Evolutionary conservation across 345 rosid species (phyloP).

Genomic region (Hypericum androsaemum): DNA sequence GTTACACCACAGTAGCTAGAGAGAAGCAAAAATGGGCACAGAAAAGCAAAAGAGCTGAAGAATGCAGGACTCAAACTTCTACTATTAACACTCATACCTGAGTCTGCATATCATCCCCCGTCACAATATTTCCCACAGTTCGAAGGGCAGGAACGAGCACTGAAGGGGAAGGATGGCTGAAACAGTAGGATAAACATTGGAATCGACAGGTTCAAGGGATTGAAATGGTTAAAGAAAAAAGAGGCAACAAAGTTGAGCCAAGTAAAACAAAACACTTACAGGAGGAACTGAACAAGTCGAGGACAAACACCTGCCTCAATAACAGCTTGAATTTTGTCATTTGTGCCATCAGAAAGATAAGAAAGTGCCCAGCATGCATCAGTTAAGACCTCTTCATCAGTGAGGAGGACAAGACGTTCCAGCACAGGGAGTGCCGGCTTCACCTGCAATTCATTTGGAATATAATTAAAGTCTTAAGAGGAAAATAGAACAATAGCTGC

Average conservation of each 20-base stretch:
- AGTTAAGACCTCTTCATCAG: conserved; percentile 23
- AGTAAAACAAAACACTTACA: conserved; percentile 10
- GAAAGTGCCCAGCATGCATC: conserved; percentile 28
- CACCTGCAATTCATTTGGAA: conserved; percentile 6
- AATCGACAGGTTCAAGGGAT: background rate
- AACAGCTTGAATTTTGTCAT: conserved; percentile 27
- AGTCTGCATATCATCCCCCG: conserved; percentile 23
- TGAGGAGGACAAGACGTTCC: conserved; percentile 19
- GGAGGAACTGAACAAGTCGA: conserved; percentile 19
- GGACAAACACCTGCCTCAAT: conserved; percentile 20
- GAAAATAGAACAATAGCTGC: background rate
- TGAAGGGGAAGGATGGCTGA: conserved; percentile 21
- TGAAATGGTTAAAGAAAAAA: background rate
- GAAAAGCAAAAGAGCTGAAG: too few species aligned
- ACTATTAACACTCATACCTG: conserved; percentile 10
- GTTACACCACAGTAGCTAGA: too few species aligned
- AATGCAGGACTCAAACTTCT: background rate
- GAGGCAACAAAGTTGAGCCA: background rate
- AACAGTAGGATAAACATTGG: background rate
- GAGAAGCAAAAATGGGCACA: too few species aligned
- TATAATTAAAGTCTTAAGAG: background rate
- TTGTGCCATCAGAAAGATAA: conserved; percentile 25
- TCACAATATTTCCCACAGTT: conserved; percentile 21
- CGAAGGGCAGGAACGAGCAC: conserved; percentile 28
- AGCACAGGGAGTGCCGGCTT: conserved; percentile 21